Percentiles rank a stretch among this genome's conserved stretches.
phyloP scores from a whole-genome alignment of 2,329 filamentous ascomycete genomes.

The Botrytis pseudocinerea region DNA sequence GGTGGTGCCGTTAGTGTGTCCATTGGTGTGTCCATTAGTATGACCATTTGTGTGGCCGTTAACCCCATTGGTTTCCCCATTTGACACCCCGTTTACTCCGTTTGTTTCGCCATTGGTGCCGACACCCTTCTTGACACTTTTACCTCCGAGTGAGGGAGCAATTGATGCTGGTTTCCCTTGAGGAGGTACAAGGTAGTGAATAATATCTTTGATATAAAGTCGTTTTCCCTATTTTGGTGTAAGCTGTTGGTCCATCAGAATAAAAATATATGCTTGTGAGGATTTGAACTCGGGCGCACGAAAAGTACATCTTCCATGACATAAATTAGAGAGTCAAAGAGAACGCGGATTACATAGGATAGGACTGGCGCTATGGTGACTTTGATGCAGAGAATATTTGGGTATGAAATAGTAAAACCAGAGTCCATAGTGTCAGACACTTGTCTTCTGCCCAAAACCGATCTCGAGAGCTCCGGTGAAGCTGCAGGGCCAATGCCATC shows the following conservation, averaged over 20 bases:
- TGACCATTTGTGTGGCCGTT: constrained; percentile 22
- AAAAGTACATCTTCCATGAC: not conserved
- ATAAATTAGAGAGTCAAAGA: not conserved
- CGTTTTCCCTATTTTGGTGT: constrained; percentile 58
- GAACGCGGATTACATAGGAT: not conserved
- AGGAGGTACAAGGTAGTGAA: constrained; percentile 84
- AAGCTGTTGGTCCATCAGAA: constrained; percentile 16
- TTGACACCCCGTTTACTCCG: constrained; percentile 28
- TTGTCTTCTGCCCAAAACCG: constrained; percentile 9
- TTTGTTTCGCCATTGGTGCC: constrained; percentile 39
- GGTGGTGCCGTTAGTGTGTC: constrained; percentile 23
- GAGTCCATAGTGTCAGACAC: constrained; percentile 6
- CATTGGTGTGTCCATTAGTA: constrained; percentile 32
- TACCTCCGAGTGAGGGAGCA: constrained; percentile 68
- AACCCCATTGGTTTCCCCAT: constrained; percentile 34
- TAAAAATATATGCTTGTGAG: not conserved
- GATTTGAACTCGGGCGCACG: not conserved
- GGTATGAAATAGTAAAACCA: not conserved
- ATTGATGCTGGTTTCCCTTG: constrained; percentile 66
- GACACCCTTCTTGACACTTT: constrained; percentile 38
- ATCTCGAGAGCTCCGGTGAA: not conserved
- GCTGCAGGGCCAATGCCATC: not conserved
- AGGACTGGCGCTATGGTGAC: not conserved
- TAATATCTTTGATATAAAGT: constrained; percentile 97
- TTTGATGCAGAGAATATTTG: not conserved